phyloP scores from a whole-genome alignment of 1,139 yeast species.

The Groenewaldozyma sp. region DNA sequence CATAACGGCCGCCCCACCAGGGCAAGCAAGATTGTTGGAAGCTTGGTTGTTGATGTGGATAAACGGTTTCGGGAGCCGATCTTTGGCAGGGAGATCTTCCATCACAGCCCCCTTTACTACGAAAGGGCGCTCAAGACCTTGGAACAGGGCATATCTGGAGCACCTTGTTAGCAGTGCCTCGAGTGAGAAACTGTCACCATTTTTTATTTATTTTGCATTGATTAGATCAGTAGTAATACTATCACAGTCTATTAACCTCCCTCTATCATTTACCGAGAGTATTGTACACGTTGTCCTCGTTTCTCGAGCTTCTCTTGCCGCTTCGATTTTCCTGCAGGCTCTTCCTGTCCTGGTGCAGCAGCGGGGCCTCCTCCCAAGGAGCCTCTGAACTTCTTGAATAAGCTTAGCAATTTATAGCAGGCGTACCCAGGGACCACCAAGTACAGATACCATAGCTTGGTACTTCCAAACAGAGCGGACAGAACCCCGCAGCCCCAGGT shows the following conservation, averaged over 20 bases:
- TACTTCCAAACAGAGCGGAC: constrained; percentile 46
- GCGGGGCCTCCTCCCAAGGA: constrained; percentile 5
- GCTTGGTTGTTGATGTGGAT: constrained; percentile 26
- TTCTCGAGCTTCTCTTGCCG: constrained; percentile 47
- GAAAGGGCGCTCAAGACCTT: constrained; percentile 26
- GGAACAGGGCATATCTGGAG: constrained; percentile 23
- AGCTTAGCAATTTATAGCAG: constrained; percentile 26
- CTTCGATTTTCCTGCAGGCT: constrained; percentile 32
- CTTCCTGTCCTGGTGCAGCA: constrained; percentile 6
- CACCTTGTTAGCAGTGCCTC: no score
- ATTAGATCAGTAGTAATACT: no score
- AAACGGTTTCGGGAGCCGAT: constrained; percentile 28
- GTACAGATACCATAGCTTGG: constrained; percentile 54
- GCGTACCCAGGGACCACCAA: constrained; percentile 44
- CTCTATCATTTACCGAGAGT: not conserved
- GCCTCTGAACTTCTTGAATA: not conserved
- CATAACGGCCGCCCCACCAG: constrained; percentile 25
- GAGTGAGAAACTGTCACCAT: no score
- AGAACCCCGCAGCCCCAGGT: constrained; percentile 56
- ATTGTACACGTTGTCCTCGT: constrained; percentile 31
- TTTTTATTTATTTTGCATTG: no score
- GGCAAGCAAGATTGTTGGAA: constrained; percentile 26
- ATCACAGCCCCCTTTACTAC: constrained; percentile 29
- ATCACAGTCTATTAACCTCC: no score
- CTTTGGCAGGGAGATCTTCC: constrained; percentile 29